Base-by-base conservation (phyloP, 2,329 filamentous ascomycete genomes). In the Bipolaris bicolor region DNA sequence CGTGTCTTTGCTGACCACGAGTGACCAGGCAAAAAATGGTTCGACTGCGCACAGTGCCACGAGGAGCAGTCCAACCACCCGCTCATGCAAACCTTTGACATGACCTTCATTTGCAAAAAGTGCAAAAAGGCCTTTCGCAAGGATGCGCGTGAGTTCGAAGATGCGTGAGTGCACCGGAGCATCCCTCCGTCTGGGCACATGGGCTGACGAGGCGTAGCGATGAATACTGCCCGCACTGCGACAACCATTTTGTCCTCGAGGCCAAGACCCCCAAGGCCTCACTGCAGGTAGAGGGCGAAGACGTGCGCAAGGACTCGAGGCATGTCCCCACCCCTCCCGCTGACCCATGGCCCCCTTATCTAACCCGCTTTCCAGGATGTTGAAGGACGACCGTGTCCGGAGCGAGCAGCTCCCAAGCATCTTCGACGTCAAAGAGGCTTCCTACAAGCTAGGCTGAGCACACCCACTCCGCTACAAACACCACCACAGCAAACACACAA, bases 111-210 rank as follows among this genome's bases (percentile, higher is more conserved):
- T 50, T 99, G 95, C 86, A 99, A 99, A 72, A 99, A 99, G 82
- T 99, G 95, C 87, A 93, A 90, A 68, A 99, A 99, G 80, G 93
- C 89, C 78, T 99, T 99, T 83, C 90, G 95, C 67, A 99, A 98
- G 76, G 91, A 99, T 71, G 90, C 90, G 44, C 81, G 86, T 64
- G 91, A 97, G 76, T 97, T 97, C 70, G 95, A 99, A 68, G 95
- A 99, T 68, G 89, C 63, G 63, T 64, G 45, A 41, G 52, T 56
- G 29, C n/a, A 39, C 3, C 33, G 24, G 9, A 37, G 33, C 9
- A 3, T 22, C 3, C 31, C 10, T 7, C 7, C 29, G 29, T 7
- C 29, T 29, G 15, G 20, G 24, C 40, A 43, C 22, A n/a, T 13
- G 20, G 47, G 56, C 67, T 66, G 52, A 48, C 33, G 37, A 58